Evolutionary conservation across 495 filamentous ascomycete genomes (phyloP), one percentile per base, ranked within the genome.

Genomic region (Tuber indicum): DNA sequence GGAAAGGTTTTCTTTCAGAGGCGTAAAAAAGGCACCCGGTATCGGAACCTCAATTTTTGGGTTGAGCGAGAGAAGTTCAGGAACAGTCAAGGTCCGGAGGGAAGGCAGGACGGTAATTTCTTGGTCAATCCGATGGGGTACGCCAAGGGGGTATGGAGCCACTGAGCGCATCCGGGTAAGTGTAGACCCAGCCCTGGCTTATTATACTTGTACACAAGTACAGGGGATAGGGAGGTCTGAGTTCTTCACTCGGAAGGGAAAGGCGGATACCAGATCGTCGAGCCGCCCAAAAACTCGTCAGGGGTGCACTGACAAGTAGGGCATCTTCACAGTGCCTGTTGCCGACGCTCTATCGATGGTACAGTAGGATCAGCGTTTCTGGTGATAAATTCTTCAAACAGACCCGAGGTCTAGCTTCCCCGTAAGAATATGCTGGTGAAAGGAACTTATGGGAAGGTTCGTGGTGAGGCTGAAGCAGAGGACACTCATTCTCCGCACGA

Each of bases 241-340:
- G 26, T 66, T 36, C 58, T 66, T 66, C 26, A 36, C 26, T 32
- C 26, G 26, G 71, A 72, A 72, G 43, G 42, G 44, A 72, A 72
- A 52, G 32, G 62, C 70, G 72, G 49, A 71, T 47, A 46, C 42
- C 75, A 79, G 74, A 78, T 78, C 74, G 58, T 78, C 77, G 47
- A 73, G 72, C 75, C 73, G 73, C 73, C 49, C 70, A 46, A 73
- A 72, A 58, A 36, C 26, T 17, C 58, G 26, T 36, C 58, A 66
- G 58, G 58, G 58, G 58, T 66, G 58, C 58, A 66, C 58, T 66
- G 58, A 26, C 58, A 36, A 17, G 26, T 26, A 66, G 26, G 58
- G 32, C 58, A 66, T 66, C 26, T 66, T 36, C 58, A 66, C 26
- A 32, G 26, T 36, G 58, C 32, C 36, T 66, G 26, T 19, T 19